These are phyloP conservation scores for Aspergillus pseudotamarii DNA, from an alignment of 2,329 filamentous ascomycete species.

Conservation along the genomic window DNA sequence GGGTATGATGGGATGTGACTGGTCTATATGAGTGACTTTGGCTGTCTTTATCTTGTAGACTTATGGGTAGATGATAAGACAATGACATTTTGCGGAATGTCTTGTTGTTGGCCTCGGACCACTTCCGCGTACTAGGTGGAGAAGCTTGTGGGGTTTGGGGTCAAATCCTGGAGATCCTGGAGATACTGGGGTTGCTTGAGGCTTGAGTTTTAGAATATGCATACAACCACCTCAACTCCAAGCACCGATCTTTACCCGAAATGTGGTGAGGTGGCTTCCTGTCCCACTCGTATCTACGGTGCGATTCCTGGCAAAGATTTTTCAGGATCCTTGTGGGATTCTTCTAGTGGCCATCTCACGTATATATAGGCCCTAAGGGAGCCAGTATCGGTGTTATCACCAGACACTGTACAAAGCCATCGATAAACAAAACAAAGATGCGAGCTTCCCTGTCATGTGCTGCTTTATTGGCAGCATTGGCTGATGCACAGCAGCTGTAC, in stretches of 20 bases:
- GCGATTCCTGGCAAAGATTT: too few relatives aligned
- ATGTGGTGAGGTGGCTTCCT: background rate
- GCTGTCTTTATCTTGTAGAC: background rate
- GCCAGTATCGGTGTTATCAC: background rate
- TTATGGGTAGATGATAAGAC: background rate
- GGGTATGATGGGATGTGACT: background rate
- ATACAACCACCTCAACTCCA: background rate
- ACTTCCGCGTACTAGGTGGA: background rate
- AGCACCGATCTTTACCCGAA: background rate
- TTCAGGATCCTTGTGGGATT: too few relatives aligned
- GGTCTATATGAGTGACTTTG: background rate
- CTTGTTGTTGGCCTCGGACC: background rate
- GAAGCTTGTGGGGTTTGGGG: background rate
- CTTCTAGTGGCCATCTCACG: too few relatives aligned
- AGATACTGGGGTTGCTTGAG: background rate
- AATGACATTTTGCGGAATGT: background rate
- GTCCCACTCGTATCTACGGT: too few relatives aligned
- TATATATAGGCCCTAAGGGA: background rate
- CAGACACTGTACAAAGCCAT: background rate
- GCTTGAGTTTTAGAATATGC: background rate
- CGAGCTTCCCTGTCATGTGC: background rate
- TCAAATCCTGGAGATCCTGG: background rate
- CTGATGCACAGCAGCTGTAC: conserved; percentile 7
- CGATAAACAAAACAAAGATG: background rate
- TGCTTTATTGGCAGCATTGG: background rate